Base-by-base conservation (phyloP, 805 yeast genomes). In the Torulaspora gathmanii region DNA sequence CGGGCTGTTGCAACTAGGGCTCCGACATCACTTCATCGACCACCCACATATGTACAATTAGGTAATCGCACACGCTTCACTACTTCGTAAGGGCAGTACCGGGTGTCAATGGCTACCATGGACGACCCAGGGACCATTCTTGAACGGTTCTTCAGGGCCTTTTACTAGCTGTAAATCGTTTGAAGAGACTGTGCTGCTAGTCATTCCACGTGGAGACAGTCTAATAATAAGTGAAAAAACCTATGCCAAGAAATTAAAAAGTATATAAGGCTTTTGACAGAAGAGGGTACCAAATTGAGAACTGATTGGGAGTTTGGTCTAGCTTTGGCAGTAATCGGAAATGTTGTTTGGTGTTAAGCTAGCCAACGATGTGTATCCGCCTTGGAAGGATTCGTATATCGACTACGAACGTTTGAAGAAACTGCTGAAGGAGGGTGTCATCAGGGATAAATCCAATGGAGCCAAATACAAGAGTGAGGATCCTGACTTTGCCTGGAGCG, bases 281-380 rank as follows among this genome's bases (percentile, higher is more conserved):
- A 11, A 8, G 12, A 19, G 10, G 4, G 19, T 11, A 31, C 20
- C 33, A 10, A 11, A 15, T 16, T 15, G 20, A 16, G 19, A 2
- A 9, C n/a, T 6, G 20, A 3, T 15, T 16, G 22, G 16, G 22
- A 10, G 17, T 4, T 15, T 12, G 25, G 4, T 22, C 10, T 30
- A 16, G 34, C 12, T 15, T 16, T 3, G 20, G 19, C 17, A 9
- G 17, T 19, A 9, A 16, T 30, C 4, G 20, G 34, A 16, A 15
- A 89, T 93, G 98, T 69, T 91, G 44, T 91, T 91, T 61, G 95
- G 95, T 42, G 86, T 78, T 40, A 87, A 86, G 61, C 73, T 91
- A 45, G 82, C 83, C 43, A 80, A 79, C 53, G 97, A 90, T 63
- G 79, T 80, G 28, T 88, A 85, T 67, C 80, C 80, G 37, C 95